These are phyloP conservation scores for Mycena filopes DNA, from an alignment of 768 basidiomycete genomes.

Conservation along the genomic window DNA sequence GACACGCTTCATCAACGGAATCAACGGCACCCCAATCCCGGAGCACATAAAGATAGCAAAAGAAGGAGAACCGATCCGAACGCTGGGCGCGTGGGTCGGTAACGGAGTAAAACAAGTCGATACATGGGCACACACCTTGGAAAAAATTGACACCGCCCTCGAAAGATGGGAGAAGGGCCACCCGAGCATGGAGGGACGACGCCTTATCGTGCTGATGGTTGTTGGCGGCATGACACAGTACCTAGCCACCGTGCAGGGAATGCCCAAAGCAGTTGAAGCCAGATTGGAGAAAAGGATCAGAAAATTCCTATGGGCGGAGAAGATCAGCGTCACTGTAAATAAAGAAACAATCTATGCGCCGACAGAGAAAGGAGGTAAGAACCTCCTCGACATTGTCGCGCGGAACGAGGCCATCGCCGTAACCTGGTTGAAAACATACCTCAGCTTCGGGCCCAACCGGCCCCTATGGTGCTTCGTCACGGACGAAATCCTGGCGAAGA, in stretches of 20 bases:
- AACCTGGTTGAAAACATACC: no score
- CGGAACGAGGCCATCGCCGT: no score
- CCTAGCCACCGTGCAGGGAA: slow-evolving; percentile 33
- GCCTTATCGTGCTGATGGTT: slow-evolving; percentile 16
- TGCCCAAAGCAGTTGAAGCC: slow-evolving; percentile 28
- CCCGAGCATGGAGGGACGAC: slow-evolving; percentile 21
- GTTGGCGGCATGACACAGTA: slow-evolving; percentile 34
- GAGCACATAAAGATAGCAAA: neutral
- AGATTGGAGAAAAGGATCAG: neutral
- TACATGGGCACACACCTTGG: neutral
- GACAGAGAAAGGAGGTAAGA: neutral
- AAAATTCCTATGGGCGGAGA: neutral
- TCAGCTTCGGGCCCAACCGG: neutral
- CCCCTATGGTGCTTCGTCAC: neutral
- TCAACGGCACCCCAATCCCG: neutral
- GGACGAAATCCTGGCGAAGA: neutral
- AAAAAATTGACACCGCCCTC: slow-evolving; percentile 6
- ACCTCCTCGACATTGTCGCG: neutral
- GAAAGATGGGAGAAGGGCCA: slow-evolving; percentile 14
- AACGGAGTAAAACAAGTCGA: neutral
- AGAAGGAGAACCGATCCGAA: neutral
- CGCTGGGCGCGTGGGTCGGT: neutral
- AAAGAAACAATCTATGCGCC: neutral
- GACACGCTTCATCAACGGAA: neutral
- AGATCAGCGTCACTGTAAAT: neutral